Base-by-base conservation (phyloP, 2,329 filamentous ascomycete genomes). In the Hypoxylon sp. region DNA sequence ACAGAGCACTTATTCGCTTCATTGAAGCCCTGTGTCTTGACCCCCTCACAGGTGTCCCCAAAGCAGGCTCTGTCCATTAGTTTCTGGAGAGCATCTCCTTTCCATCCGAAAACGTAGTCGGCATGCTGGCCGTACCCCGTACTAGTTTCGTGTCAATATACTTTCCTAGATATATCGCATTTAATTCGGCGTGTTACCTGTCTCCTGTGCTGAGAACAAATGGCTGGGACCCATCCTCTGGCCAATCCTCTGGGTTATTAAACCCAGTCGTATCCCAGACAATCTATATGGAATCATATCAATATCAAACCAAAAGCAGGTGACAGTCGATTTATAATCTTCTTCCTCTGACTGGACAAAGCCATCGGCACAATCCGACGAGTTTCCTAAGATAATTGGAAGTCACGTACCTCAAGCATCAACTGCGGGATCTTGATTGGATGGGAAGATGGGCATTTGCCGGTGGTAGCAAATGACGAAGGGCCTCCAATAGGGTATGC, bases 351-450 rank as follows among this genome's bases (percentile, higher is more conserved):
- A 5, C 39, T 8, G 22, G 11, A 17, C 5, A 19, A n/a, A 3
- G 39, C 17, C 13, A 9, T 17, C 11, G 8, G 17, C 9, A 44
- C 39, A 6, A 44, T 6, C 17, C 10, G 2, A 9, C 10, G 39
- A 3, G 3, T 11, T 44, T 44, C 9, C 19, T 44, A 31, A 24
- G 13, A 51, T 19, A 8, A 11, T 2, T 14, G 37, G 22, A 33
- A 33, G 31, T 6, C 5, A 57, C 65, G 5, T 67, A 88, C 84
- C 78, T 90, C 88, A 72, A 83, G 87, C 80, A 91, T 90, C 64
- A 91, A 80, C 26, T 87, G 88, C 19, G 88, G 82, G 6, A 89
- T 79, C 65, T 86, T 87, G 10, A 84, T 82, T 0, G 86, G 87
- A 71, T 87, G 85, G 1, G 80, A 79, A 10, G 73, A 72, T 6